Base-by-base conservation (phyloP, 495 filamentous ascomycete genomes). In the Talaromyces trachyspermus region DNA sequence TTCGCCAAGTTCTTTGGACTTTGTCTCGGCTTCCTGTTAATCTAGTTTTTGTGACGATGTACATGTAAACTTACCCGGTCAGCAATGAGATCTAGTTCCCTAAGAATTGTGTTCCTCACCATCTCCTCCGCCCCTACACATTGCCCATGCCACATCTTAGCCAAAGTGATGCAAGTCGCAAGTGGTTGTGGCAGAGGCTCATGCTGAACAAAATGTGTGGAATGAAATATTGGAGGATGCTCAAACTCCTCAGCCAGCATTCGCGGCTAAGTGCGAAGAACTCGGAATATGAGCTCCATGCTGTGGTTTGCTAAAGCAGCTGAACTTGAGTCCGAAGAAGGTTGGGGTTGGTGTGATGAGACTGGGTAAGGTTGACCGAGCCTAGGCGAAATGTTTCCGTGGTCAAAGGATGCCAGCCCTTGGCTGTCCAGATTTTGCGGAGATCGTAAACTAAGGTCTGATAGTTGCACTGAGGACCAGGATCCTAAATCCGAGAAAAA, bases 71-170 rank as follows among this genome's bases (percentile, higher is more conserved):
- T 5, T 15, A 70, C 52, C 32, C 51, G 46, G 11, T 60, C 43
- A 14, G 63, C 42, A 14, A 68, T 29, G 2, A 6, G 39, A 22
- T 64, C 53, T 32, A 62, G 54, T 45, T 71, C 64, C 15, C 55
- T 51, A 2, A 52, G 44, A 5, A 66, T 60, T 1, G 61, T 56
- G 8, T 42, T 20, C 11, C 54, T 51, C 5, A 66, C 63, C 8
- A 69, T 57, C 22, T 56, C 52, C 7, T 56, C 55, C 5, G 64
- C 52, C 1, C 62, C 59, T 30, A 49, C 49, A 7, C 51, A 54
- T 38, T 68, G 59, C 9, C 61, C 59, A 43, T 58, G 47, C 67
- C 67, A 71, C 61, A 71, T 63, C 46, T 64, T 66, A 35, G 50
- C 52, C 12, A 71, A 45, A 11, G 64, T 61, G 8, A 63, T 46